Evolutionary conservation across 768 basidiomycete species (phyloP).

Genomic region (Suillus brevipes): DNA sequence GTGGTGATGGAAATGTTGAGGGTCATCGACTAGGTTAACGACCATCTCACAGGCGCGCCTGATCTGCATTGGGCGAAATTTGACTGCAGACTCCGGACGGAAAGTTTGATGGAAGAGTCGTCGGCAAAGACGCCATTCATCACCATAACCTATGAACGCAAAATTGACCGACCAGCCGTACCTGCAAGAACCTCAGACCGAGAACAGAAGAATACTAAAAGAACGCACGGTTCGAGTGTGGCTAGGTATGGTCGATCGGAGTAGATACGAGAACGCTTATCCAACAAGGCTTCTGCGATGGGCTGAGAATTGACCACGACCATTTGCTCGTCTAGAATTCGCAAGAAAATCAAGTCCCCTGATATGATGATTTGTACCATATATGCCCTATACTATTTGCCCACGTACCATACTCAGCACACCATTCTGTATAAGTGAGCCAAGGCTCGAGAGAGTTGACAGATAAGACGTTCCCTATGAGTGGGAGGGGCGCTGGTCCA

Average conservation of each 20-base stretch:
- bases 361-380: no score
- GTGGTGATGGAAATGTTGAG: conserved; percentile 32
- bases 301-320: conserved; percentile 7
- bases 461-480: background rate
- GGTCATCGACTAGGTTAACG: conserved; percentile 25
- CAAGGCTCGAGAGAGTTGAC: background rate
- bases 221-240: conserved; percentile 2
- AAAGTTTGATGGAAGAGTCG: conserved; percentile 40
- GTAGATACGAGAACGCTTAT: conserved; percentile 11
- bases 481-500: background rate
- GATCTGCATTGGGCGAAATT: conserved; percentile 27
- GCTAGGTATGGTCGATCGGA: conserved; percentile 11
- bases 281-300: conserved; percentile 4
- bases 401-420: conserved; percentile 16
- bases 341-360: conserved; percentile 9
- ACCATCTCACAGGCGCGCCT: conserved; percentile 25
- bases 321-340: conserved; percentile 1
- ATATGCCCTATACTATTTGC: background rate
- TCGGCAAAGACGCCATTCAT: conserved; percentile 30
- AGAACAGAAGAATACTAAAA: background rate
- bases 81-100: conserved; percentile 28
- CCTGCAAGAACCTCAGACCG: background rate
- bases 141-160: conserved; percentile 1
- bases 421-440: background rate
- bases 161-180: conserved; percentile 6